Percentiles rank a stretch among this genome's conserved stretches.
Conservation (phyloP, 2,329 filamentous ascomycete genomes). For the Arthrobotrys sphaeroides region DNA sequence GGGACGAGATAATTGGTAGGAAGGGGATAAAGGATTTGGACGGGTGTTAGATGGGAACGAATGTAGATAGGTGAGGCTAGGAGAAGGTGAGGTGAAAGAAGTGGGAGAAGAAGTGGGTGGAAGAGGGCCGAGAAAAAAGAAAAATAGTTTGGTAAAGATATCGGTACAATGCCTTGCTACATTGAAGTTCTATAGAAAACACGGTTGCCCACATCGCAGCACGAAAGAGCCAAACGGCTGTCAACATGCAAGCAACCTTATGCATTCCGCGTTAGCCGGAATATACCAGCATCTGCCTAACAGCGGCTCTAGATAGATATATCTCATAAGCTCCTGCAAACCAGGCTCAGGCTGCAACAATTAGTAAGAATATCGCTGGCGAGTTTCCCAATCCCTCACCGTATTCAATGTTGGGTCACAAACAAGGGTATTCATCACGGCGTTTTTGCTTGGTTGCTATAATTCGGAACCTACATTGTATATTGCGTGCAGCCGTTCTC, state of each 20-base stretch:
- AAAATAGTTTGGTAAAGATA: not conserved
- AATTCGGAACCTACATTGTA: not conserved
- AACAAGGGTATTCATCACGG: not conserved
- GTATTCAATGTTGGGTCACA: slow-evolving; percentile 22
- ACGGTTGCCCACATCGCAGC: slow-evolving; percentile 25
- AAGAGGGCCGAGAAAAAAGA: not conserved
- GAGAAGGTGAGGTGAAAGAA: not conserved
- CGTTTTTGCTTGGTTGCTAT: not conserved
- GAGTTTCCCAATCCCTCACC: slow-evolving; percentile 4
- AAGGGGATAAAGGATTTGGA: not conserved
- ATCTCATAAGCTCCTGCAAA: not conserved
- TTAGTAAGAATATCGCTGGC: not conserved
- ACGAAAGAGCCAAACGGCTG: slow-evolving; percentile 29
- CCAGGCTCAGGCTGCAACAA: not conserved
- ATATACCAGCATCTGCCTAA: slow-evolving; percentile 16
- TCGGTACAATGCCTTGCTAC: slow-evolving; percentile 1
- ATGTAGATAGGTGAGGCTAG: not conserved
- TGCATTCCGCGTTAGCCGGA: not conserved
- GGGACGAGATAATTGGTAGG: not conserved
- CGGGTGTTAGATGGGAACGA: not conserved
- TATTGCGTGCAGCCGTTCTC: not conserved
- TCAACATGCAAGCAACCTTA: slow-evolving; percentile 27
- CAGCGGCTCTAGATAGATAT: not conserved
- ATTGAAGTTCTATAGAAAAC: slow-evolving; percentile 21
- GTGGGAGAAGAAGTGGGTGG: slow-evolving; percentile 9